These are phyloP conservation scores for Colletotrichum lupini DNA, from an alignment of 2,329 filamentous ascomycete genomes.

Conservation along the genomic window DNA sequence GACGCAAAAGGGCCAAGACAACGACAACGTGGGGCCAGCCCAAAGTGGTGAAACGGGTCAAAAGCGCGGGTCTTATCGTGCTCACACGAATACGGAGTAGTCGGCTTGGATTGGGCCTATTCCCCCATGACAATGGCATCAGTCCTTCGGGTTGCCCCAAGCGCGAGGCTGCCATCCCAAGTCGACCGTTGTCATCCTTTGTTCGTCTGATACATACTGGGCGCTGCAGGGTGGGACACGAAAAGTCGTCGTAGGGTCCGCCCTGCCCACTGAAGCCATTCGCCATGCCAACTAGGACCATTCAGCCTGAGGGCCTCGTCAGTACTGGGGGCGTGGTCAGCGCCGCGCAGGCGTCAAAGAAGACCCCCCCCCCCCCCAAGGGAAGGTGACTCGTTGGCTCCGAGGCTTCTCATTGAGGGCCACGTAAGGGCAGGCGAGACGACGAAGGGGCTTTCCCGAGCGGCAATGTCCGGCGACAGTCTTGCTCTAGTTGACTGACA, in stretches of 20 bases:
- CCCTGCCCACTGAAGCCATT: not conserved
- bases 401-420: slow-evolving; percentile 8
- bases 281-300: slow-evolving; percentile 14
- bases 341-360: not conserved
- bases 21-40: slow-evolving; percentile 22
- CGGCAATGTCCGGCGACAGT: slow-evolving; percentile 15
- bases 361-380: not conserved
- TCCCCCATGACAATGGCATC: slow-evolving; percentile 17
- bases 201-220: slow-evolving; percentile 30
- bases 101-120: slow-evolving; percentile 11
- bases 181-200: slow-evolving; percentile 16
- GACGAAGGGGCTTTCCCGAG: not conserved
- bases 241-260: not conserved
- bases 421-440: not conserved
- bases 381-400: slow-evolving; percentile 26
- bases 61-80: slow-evolving; percentile 13
- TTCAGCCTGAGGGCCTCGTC: slow-evolving; percentile 1
- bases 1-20: not conserved
- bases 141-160: slow-evolving; percentile 14
- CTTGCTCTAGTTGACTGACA: not conserved
- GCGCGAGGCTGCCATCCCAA: slow-evolving; percentile 25
- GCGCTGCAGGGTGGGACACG: not conserved
- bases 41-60: slow-evolving; percentile 29
- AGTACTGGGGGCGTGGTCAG: not conserved
- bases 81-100: not conserved